Evolutionary conservation across 495 filamentous ascomycete genomes (phyloP).

Genomic region (Lophiostoma macrostomum): DNA sequence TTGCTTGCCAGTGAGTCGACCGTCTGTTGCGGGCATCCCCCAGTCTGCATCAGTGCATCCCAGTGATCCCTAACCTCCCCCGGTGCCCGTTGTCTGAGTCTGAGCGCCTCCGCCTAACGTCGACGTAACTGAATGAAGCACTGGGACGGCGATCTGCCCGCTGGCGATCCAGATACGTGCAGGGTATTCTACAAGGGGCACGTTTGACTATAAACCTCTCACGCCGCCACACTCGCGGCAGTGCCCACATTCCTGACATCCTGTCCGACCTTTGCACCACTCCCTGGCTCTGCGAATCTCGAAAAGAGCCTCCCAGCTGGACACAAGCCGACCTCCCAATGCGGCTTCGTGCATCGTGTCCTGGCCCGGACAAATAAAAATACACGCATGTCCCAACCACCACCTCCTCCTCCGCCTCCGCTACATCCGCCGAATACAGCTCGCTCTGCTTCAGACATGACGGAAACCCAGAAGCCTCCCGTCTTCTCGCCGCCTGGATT

Average conservation of each 20-base stretch:
- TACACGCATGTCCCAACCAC: constrained; percentile 42
- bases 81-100: constrained; percentile 17
- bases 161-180: constrained; percentile 32
- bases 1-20: constrained; percentile 10
- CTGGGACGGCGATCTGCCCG: constrained; percentile 25
- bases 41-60: constrained; percentile 12
- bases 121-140: constrained; percentile 28
- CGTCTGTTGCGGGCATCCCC: constrained; percentile 6
- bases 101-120: constrained; percentile 15
- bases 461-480: constrained; percentile 39
- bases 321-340: constrained; percentile 31
- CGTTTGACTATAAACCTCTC: constrained; percentile 28
- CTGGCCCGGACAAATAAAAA: constrained; percentile 34
- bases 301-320: constrained; percentile 17
- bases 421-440: constrained; percentile 31
- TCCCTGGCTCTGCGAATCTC: constrained; percentile 19
- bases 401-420: constrained; percentile 38
- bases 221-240: constrained; percentile 30
- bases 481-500: constrained; percentile 33
- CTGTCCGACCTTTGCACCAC: constrained; percentile 31
- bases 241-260: constrained; percentile 32
- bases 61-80: neutral
- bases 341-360: constrained; percentile 36
- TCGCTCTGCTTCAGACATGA: constrained; percentile 31
- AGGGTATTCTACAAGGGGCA: constrained; percentile 21